Base-by-base conservation (phyloP, 208 protist genomes). In the Zelonia costaricensis region DNA sequence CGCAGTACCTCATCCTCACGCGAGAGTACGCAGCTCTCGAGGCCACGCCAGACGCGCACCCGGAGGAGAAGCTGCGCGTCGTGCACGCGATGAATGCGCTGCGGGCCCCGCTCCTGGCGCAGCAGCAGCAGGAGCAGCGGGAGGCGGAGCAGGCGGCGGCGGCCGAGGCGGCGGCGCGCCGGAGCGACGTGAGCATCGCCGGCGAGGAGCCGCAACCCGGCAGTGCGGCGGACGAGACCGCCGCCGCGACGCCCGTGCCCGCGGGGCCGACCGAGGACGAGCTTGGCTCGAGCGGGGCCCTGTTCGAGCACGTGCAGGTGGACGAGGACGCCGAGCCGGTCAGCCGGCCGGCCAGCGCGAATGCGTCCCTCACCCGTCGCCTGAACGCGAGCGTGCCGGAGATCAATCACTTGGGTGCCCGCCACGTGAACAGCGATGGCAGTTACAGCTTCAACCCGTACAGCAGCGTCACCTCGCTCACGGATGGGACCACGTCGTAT, bases 391-490 rank as follows among this genome's bases (percentile, higher is more conserved):
- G 45, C 20, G 57, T 38, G 43, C 65, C 39, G 8, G 65, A 61
- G 43, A 61, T 53, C 27, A 49, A 53, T 46, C 46, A 45, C 13
- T 43, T 27, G 3, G 35, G 23, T 10, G 56, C 46, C 35, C 73
- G 62, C 18, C 69, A 75, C 53, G 45, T 70, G 56, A 78, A 73
- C 76, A 63, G 59, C 49, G 56, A 75, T 28, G 70, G 71, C 28
- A 75, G 73, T 53, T 78, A 74, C 57, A 79, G 64, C 48, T 81
- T 74, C 66, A 78, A 78, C 51, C 69, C 63, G 13, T 73, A 78
- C 51, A 61, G 64, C 49, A 76, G 61, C 52, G n/a, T 80, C 51
- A 69, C 74, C n/a, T 80, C 74, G 31, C 53, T 80, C 28, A 30
- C 74, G 18, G 74, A 80, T 3, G 74, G 47, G 54, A 64, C 69